Base-by-base conservation (phyloP, 2,329 filamentous ascomycete species). In the Bisporella sp. region DNA sequence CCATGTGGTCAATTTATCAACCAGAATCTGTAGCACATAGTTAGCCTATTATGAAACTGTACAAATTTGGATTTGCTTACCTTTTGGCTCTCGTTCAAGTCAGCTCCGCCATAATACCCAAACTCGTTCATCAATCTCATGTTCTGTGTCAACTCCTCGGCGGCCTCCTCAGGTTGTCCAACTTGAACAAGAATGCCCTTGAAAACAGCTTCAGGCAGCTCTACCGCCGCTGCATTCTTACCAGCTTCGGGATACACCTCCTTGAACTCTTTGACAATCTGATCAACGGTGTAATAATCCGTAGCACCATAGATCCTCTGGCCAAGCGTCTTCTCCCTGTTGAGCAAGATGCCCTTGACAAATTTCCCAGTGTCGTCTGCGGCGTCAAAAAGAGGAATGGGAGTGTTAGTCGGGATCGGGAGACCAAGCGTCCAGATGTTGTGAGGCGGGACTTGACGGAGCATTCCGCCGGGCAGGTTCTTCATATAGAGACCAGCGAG, bases 131-230 rank as follows among this genome's bases (percentile, higher is more conserved):
- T 62, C 44, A 81, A 66, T 40, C 71, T 63, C 62, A 78, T 72
- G 53, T 78, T 81, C 63, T 81, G 72, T 33, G 74, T 64, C 60
- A 80, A 50, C 61, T 81, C 78, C 50, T 75, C 67, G 21, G 69
- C 67, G 57, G 66, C 64, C 29, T 67, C 64, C 7, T 70, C 67
- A 2, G 71, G 69, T 55, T 69, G 46, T 6, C 71, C 69, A n/a
- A 48, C 47, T 11, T 59, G 46, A n/a, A 52, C 62, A 51, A 73
- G 49, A 29, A 60, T 63, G 6, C 58, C 59, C 54, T 69, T 69
- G 62, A 70, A 79, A n/a, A 60, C 60, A 6, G 71, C 69, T 13
- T 68, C 65, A 4, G 71, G 63, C 40, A 72, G 46, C 56, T 71
- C 59, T 29, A 59, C 51, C 56, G 59, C 69, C 7, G 52, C 54